These are phyloP conservation scores for Debaryomyces singareniensis DNA, from an alignment of 1,139 yeast species.

Conservation along the genomic window DNA sequence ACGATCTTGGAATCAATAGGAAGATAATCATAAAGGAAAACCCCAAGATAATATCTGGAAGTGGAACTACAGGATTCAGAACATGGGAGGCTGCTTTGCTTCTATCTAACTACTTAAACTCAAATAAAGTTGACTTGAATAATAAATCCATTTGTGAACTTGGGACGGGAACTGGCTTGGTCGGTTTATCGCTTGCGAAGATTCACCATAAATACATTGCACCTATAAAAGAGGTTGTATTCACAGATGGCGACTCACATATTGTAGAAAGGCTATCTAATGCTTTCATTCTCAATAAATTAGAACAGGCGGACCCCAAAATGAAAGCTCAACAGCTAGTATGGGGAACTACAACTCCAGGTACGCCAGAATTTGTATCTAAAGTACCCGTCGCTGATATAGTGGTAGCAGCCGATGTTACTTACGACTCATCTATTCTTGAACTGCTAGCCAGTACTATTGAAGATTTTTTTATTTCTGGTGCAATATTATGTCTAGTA, in stretches of 20 bases:
- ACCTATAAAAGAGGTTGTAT: conserved; percentile 25
- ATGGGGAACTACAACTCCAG: conserved; percentile 47
- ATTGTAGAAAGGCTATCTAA: conserved; percentile 47
- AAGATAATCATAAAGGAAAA: conserved; percentile 48
- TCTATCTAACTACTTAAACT: conserved; percentile 43
- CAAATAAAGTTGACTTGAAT: conserved; percentile 6
- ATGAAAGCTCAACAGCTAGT: conserved; percentile 29
- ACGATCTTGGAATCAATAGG: conserved; percentile 8
- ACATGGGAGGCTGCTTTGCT: conserved; percentile 95
- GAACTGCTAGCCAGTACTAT: conserved; percentile 50
- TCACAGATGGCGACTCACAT: conserved; percentile 74
- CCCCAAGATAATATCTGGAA: conserved; percentile 60
- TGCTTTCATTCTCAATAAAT: conserved; percentile 43
- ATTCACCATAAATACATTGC: conserved; percentile 12
- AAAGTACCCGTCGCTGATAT: conserved; percentile 28
- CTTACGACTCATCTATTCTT: conserved; percentile 66
- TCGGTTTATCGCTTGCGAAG: conserved; percentile 50
- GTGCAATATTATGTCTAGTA: conserved; percentile 35
- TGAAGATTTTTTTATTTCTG: conserved; percentile 25
- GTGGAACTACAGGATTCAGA: conserved; percentile 80
- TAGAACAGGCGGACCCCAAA: conserved; percentile 8
- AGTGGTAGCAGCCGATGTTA: conserved; percentile 77
- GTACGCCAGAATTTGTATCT: conserved; percentile 20
- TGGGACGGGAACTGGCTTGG: conserved; percentile 91
- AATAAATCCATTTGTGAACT: conserved; percentile 50